Base-by-base conservation (phyloP, 75 land plant genomes). In the Selaginella tamariscina region DNA sequence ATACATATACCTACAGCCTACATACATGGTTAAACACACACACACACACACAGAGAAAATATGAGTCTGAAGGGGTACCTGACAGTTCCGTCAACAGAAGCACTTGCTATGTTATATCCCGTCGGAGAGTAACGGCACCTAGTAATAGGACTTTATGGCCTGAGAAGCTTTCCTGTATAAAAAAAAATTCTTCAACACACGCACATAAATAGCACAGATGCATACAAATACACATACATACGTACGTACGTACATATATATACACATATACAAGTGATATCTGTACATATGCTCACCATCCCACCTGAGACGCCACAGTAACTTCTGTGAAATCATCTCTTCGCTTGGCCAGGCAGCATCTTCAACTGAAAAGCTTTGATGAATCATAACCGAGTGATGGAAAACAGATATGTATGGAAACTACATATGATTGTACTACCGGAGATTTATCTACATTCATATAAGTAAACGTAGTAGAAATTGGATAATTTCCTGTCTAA, bases 141-240 rank as follows among this genome's bases (percentile, higher is more conserved):
- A 29, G 82, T 85, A 65, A 92, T 92, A 65, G 95, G 82, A 75
- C 95, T 84, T 94, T 86, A 57, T 92, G 97, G 44, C 97, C 97
- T 32, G 92, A 81, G 66, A 84, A 92, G 27, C 82, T 81, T 71
- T 92, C 97, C 97, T 92, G 74, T 39, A 39, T 5, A 39, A 39
- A 39, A 39, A 39, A 15, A 39, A 39, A 39, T 5, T 5, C 5
- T 5, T 5, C 5, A 39, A 5, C 5, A 39, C 49, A 39, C 11
- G 49, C 5, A 39, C 5, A 39, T 39, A 15, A 15, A 39, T 15
- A 39, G 5, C 49, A 5, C 49, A 5, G 49, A 39, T 39, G 49
- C 49, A 5, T 15, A 39, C 49, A n/a, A n/a, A n/a, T n/a, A n/a
- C n/a, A n/a, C n/a, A n/a, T n/a, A n/a, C n/a, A n/a, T n/a, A n/a